Percentiles rank a stretch among this genome's conserved stretches.
Conservation (phyloP, 1,284 basidiomycete genomes). For the Mixia osmundae region DNA sequence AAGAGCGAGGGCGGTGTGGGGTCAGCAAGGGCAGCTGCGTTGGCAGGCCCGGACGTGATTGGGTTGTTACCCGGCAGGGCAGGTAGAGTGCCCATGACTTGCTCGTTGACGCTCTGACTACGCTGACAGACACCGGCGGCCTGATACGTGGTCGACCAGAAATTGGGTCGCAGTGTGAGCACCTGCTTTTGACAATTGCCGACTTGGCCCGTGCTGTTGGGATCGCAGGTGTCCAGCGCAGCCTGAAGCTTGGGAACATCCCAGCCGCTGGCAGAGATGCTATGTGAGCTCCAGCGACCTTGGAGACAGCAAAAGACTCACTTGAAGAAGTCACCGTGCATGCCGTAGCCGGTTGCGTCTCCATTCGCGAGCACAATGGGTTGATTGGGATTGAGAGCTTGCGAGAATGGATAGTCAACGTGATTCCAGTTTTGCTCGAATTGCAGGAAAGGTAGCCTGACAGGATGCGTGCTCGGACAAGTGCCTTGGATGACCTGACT, state of each 20-base stretch:
- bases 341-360: constrained; percentile 29
- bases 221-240: constrained; percentile 31
- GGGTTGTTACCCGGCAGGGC: constrained; percentile 20
- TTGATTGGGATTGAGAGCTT: constrained; percentile 21
- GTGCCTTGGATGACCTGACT: constrained; percentile 26
- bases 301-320: constrained; percentile 10
- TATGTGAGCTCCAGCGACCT: neutral
- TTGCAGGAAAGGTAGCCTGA: constrained; percentile 29
- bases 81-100: constrained; percentile 9
- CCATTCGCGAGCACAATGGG: constrained; percentile 28
- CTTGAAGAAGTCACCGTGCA: constrained; percentile 31
- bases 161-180: neutral
- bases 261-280: constrained; percentile 15
- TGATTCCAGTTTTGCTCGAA: constrained; percentile 20
- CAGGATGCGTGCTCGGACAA: constrained; percentile 28
- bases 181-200: neutral
- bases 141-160: no score
- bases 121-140: constrained; percentile 25
- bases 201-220: constrained; percentile 11
- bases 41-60: constrained; percentile 10
- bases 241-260: constrained; percentile 24
- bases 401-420: constrained; percentile 24
- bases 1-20: constrained; percentile 1
- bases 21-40: constrained; percentile 10
- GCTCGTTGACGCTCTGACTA: constrained; percentile 22